A percentile compares a stretch with the other conserved stretches of the same genome.
These are phyloP conservation scores for Xylariaceae sp. DNA, from an alignment of 2,329 filamentous ascomycete species.

Conservation along the genomic window DNA sequence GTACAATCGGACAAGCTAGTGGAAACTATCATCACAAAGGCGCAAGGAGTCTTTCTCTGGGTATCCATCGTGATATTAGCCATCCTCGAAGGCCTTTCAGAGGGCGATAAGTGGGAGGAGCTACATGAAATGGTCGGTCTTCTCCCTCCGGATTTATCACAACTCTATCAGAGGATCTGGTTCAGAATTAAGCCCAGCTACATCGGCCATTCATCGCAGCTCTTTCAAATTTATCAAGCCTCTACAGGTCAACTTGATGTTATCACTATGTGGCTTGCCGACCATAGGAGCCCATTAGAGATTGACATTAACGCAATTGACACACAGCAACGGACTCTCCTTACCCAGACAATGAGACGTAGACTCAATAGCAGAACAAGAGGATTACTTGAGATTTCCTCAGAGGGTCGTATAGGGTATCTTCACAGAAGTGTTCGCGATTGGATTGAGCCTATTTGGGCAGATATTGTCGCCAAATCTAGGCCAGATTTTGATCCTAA, in stretches of 20 bases:
- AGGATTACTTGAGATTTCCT: constrained; percentile 6
- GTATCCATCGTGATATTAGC: constrained; percentile 19
- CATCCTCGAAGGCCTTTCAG: background rate
- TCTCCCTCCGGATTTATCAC: background rate
- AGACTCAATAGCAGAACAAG: constrained; percentile 5
- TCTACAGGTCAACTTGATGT: no score
- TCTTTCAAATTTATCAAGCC: no score
- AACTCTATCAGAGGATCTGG: background rate
- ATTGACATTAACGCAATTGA: background rate
- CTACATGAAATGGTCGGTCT: no score
- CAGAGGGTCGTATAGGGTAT: no score
- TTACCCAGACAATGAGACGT: no score
- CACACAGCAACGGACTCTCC: no score
- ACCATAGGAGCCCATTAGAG: no score
- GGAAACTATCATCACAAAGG: constrained; percentile 21
- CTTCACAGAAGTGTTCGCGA: background rate
- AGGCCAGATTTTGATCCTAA: background rate
- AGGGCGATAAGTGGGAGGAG: no score
- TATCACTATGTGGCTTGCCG: no score
- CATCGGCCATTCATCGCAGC: no score
- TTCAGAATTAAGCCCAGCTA: no score
- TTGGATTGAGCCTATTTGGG: background rate
- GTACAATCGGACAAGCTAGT: constrained; percentile 8
- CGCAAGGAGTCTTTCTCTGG: constrained; percentile 33
- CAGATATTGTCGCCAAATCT: background rate